Conservation (phyloP, 768 basidiomycete genomes). For the Phanerochaete sordida region DNA sequence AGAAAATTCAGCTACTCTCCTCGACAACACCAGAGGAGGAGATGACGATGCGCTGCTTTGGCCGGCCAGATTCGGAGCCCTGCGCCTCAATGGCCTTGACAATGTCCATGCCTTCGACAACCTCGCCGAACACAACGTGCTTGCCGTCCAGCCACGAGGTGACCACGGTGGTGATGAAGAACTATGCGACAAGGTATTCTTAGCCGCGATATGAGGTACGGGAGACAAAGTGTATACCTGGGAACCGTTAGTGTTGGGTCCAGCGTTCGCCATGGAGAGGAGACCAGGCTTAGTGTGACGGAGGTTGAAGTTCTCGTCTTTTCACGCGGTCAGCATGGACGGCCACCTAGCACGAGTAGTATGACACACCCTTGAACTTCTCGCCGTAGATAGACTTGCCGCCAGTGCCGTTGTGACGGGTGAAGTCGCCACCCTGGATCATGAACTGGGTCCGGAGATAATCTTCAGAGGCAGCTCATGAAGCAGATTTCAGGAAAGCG, state of each 20-base stretch:
- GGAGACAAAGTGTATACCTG: conserved; percentile 26
- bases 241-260: conserved; percentile 80
- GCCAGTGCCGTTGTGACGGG: conserved; percentile 55
- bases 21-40: conserved; percentile 13
- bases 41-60: conserved; percentile 9
- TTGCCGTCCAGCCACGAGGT: conserved; percentile 80
- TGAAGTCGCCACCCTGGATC: conserved; percentile 92
- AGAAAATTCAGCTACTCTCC: background rate
- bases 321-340: background rate
- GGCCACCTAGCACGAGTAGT: background rate
- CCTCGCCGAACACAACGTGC: conserved; percentile 78
- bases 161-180: conserved; percentile 85
- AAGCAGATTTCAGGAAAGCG: background rate
- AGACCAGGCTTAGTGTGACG: conserved; percentile 70
- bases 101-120: conserved; percentile 33
- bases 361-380: conserved; percentile 55
- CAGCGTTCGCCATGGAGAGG: conserved; percentile 81
- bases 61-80: conserved; percentile 12
- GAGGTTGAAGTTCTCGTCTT: conserved; percentile 82
- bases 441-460: conserved; percentile 48
- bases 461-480: background rate
- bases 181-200: conserved; percentile 40
- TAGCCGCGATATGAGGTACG: conserved; percentile 11
- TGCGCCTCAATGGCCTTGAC: conserved; percentile 25
- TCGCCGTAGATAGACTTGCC: conserved; percentile 78